Evolutionary conservation across 345 rosid genomes (phyloP), one percentile per base, ranked within the genome.

Genomic region (Heritiera fomes): DNA sequence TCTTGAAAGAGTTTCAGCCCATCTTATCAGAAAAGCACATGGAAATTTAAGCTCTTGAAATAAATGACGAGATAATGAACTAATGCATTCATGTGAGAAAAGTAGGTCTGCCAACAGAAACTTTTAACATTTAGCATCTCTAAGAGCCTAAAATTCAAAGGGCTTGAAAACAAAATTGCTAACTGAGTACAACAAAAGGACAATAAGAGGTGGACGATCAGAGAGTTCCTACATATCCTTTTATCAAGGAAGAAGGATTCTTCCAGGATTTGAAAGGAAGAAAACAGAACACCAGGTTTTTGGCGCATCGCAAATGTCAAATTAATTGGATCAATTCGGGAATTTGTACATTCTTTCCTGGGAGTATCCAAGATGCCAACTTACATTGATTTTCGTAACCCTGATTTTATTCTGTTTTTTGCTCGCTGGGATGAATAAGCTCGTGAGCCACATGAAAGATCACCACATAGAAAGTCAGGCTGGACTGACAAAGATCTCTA

Each of bases 121-220:
- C 6, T 3, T 60, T 10, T 9, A 23, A 9, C 32, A 20, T 68
- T 68, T 55, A 28, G 74, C 74, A 70, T 70, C 58, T 49, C n/a
- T 23, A 70, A 28, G 58, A 23, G 47, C 40, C 74, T 47, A 47
- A 70, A 47, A 49, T 28, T 38, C 58, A 23, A 70, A 49, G 41
- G 47, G 74, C 58, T 28, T 49, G 74, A 70, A 47, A 70, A 70
- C 74, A 70, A 47, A 28, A 13, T 20, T 47, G 74, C 58, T 47
- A 14, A 47, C 20, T 70, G 32, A 20, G 73, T 46, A 46, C 38
- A 47, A 47, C 10, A 69, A 46, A 23, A 46, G 2, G 73, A 69
- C 73, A 47, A 23, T 10, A 38, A 69, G 65, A 61, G 40, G 14
- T 9, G 34, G 40, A 30, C 3, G 14, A 38, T 61, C 38, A 28